Percentiles rank a stretch among this genome's conserved stretches.
Conservation (phyloP, 164 flowering plant species). For the Vitis vinifera region ASM3070453v1 NC_081815.1:3576001-3576500, state of each 20-base stretch:
- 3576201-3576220: too few species aligned
- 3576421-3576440: too few species aligned
- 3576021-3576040: neutral
- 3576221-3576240: neutral
- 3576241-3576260: constrained; percentile 34
- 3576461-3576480: too few species aligned
- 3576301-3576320: constrained; percentile 76
- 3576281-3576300: constrained; percentile 99
- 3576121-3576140: neutral
- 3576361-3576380: neutral
- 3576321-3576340: constrained; percentile 85
- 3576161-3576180: too few species aligned
- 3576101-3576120: neutral
- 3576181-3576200: too few species aligned
- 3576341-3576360: constrained; percentile 9
- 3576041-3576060: neutral
- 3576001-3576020: neutral
- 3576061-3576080: neutral
- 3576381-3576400: neutral
- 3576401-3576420: too few species aligned
- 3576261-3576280: constrained; percentile 62
- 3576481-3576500: too few species aligned
- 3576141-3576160: too few species aligned
- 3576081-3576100: constrained; percentile 4
- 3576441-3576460: too few species aligned